Base-by-base conservation (phyloP, 768 basidiomycete genomes). In the Lactifluus echinatus region DNA sequence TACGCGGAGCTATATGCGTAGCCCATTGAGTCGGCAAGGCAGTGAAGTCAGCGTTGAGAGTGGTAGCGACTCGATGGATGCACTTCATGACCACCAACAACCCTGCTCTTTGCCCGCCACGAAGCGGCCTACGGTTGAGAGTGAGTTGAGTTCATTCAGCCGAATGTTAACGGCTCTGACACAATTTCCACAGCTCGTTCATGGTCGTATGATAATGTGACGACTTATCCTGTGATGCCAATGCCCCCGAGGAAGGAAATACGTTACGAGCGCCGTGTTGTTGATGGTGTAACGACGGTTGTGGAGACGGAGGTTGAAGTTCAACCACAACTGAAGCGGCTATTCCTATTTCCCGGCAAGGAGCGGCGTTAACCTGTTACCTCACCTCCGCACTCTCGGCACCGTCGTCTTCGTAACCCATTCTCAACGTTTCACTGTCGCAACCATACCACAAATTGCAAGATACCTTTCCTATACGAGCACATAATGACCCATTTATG, bases 201-300 rank as follows among this genome's bases (percentile, higher is more conserved):
- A 2, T 87, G 84, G 85, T 87, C 85, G 2, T 88, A 87, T 64
- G 85, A 87, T 64, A 84, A 84, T 61, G 68, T 85, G 59, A 78
- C 76, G 66, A 85, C 82, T 3, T 89, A 88, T 63, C 81, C 83
- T 15, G 72, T 81, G 57, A 70, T 78, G 36, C 80, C 78, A n/a
- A 71, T 74, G 43, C 61, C 63, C 17, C 50, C 48, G 19, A 76
- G 76, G 71, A 83, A 74, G 67, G 80, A 81, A 71, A 72, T 72
- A 61, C 74, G 74, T 50, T 67, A 74, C 24, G 79, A 79, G 71
- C 75, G 72, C 33, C 69, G 77, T 29, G 67, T 85, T 40, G 65
- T 78, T 55, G 71, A 76, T 37, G 76, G 76, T 54, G 74, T 81
- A 61, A 76, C 79, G 55, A 69, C 74, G 43, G 78, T 81, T 65